These are phyloP conservation scores for Saccharomyces hybrid DNA, from an alignment of 1,139 yeast species.

Conservation along the genomic window DNA sequence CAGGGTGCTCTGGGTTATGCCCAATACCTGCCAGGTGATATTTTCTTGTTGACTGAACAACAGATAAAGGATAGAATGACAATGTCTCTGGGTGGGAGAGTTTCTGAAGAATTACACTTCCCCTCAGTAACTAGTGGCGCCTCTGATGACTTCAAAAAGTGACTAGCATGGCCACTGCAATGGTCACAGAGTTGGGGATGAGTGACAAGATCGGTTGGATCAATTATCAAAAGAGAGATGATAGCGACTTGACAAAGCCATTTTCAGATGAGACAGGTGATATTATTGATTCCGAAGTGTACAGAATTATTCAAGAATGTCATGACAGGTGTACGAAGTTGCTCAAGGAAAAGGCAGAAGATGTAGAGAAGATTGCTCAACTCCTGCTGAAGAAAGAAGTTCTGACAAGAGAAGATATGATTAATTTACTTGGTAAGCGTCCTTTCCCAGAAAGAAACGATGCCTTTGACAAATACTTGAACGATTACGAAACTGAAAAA, in stretches of 20 bases:
- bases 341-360: constrained; percentile 50
- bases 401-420: constrained; percentile 75
- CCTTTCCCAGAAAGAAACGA: constrained; percentile 73
- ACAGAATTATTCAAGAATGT: constrained; percentile 50
- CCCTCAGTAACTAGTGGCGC: constrained; percentile 77
- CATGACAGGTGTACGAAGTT: constrained; percentile 47
- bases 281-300: constrained; percentile 58
- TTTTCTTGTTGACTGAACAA: constrained; percentile 55
- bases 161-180: constrained; percentile 67
- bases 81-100: constrained; percentile 77
- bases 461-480: constrained; percentile 70
- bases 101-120: constrained; percentile 69
- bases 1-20: constrained; percentile 83
- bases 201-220: constrained; percentile 60
- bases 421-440: constrained; percentile 61
- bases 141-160: constrained; percentile 72
- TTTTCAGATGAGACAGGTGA: constrained; percentile 65
- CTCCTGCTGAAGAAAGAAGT: constrained; percentile 62
- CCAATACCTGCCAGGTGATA: constrained; percentile 73
- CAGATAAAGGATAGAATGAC: constrained; percentile 68
- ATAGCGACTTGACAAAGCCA: constrained; percentile 55
- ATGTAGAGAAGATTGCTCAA: constrained; percentile 64
- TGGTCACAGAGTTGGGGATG: constrained; percentile 76
- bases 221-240: constrained; percentile 43
- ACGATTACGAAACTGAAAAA: constrained; percentile 32